phyloP scores from a whole-genome alignment of 257 asterid species.

The Voacanga thouarsii region DNA sequence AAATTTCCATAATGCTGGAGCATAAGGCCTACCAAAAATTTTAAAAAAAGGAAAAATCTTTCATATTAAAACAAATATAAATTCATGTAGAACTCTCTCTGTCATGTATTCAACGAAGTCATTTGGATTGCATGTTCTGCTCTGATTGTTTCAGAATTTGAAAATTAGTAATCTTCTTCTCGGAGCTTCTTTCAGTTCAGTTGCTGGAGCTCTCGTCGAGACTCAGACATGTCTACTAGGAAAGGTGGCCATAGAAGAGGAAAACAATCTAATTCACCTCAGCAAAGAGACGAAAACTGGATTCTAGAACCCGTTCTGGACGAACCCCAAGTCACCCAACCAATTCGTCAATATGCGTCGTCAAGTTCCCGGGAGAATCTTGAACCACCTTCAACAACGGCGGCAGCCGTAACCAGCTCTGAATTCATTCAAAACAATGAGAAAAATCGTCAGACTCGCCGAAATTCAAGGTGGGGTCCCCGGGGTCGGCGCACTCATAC shows the following conservation, averaged over 20 bases:
- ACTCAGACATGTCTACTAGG: conserved; percentile 13
- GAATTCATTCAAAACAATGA: conserved; percentile 13
- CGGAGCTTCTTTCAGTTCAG: not conserved
- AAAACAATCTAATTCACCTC: not conserved
- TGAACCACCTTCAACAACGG: conserved; percentile 5
- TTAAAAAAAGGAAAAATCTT: too few relatives aligned
- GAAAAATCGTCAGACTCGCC: conserved; percentile 15
- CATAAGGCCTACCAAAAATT: too few relatives aligned
- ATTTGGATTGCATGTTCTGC: not conserved
- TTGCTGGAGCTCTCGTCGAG: not conserved
- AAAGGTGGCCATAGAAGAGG: conserved; percentile 16
- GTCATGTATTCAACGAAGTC: too few relatives aligned
- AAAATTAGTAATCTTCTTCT: not conserved
- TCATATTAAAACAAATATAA: too few relatives aligned
- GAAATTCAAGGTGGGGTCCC: conserved; percentile 26
- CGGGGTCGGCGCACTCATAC: conserved; percentile 12
- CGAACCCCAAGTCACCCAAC: not conserved
- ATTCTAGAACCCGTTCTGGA: not conserved
- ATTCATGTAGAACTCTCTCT: too few relatives aligned
- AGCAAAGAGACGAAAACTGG: conserved; percentile 7
- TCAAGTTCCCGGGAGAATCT: not conserved
- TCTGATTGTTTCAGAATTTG: not conserved
- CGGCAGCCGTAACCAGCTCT: not conserved
- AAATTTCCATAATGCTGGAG: too few relatives aligned
- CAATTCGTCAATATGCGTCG: not conserved